Base-by-base conservation (phyloP, 352 stramenopile species). In the Phytophthora pseudosyringae region DNA sequence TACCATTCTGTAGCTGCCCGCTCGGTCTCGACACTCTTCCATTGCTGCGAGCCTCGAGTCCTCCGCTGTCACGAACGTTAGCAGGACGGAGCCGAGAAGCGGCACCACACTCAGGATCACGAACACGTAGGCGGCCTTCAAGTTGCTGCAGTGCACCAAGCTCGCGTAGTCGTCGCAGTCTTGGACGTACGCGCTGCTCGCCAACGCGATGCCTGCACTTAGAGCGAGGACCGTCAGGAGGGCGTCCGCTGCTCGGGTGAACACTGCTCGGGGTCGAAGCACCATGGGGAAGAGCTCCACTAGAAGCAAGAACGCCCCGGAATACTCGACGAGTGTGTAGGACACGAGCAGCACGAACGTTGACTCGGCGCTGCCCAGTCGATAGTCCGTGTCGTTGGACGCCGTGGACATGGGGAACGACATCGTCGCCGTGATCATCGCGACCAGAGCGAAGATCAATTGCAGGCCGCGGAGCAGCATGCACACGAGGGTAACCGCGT, bases 71-170 rank as follows among this genome's bases (percentile, higher is more conserved):
- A 70, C 68, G 48, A 78, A 80, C 11, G 76, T 78, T 12, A 83
- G 41, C 16, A 69, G 44, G 26, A 85, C 45, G 0, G 80, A 79
- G 3, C 56, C 64, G 5, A 68, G 4, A 12, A 85, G 62, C 3
- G 71, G 67, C 36, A 78, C 18, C 3, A 63, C 54, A 28, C 72
- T 68, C 9, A 77, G 15, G 11, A 89, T 67, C 9, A 73, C 45
- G 35, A 84, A 82, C n/a, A 74, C 44, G 8, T 52, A 58, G 1
- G 77, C 69, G 4, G 71, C 40, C 18, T 68, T 73, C 28, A 89
- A 43, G 48, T 84, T 86, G 43, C 21, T 59, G 59, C 80, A 89
- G 40, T 72, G 43, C 48, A 80, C 59, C 45, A 75, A 52, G 33
- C 29, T 36, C 10, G 49, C 65, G 16, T 78, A 81, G 11, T 59